Conservation (phyloP, 169 alveolate species). For the Plasmodium chabaudi region DNA sequence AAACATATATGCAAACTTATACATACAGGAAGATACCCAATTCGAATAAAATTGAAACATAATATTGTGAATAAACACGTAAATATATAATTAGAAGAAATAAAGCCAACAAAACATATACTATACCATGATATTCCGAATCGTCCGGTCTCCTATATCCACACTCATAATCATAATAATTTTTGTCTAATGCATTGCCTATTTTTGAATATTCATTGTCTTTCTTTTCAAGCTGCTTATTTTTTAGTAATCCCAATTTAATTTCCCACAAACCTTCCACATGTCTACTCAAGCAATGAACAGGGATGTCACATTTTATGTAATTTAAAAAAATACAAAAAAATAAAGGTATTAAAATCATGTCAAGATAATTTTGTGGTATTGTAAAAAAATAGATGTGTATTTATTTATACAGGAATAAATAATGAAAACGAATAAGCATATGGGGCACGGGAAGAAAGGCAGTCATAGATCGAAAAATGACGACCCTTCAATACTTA, state of each 20-base stretch:
- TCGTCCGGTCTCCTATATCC: constrained; percentile 72
- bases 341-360: constrained; percentile 23
- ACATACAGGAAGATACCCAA: not conserved
- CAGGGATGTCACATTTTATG: constrained; percentile 72
- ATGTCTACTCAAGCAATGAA: constrained; percentile 74
- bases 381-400: not conserved
- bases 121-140: constrained; percentile 66
- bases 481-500: no score
- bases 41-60: no score
- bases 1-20: not conserved
- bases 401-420: not conserved
- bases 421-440: not conserved
- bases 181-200: not conserved
- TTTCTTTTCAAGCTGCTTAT: not conserved
- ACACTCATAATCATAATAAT: constrained; percentile 53
- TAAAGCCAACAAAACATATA: not conserved
- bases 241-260: constrained; percentile 37
- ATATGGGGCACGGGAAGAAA: not conserved
- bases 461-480: no score
- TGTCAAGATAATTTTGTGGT: constrained; percentile 13
- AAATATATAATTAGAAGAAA: not conserved
- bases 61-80: not conserved
- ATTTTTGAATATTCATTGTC: not conserved
- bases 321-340: constrained; percentile 22
- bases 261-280: constrained; percentile 73